Evolutionary conservation across 2,329 filamentous ascomycete species (phyloP), one percentile per base, ranked within the genome.

Genomic region (Arthrobotrys entomopaga): DNA sequence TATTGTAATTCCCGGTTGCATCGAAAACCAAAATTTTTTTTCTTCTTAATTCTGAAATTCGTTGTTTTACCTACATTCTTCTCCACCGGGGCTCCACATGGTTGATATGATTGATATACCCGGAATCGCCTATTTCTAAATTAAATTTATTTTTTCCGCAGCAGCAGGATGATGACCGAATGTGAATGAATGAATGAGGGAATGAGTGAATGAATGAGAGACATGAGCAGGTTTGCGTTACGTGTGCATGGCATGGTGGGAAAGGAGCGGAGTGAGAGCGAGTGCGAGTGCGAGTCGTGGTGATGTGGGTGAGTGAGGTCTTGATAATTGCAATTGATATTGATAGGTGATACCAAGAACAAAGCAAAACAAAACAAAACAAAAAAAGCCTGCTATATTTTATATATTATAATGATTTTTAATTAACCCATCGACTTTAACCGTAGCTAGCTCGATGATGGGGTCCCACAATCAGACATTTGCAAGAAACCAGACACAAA

Each of bases 101-200:
- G 29, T 40, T 72, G 60, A 65, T 60, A n/a, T n/a, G n/a, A n/a
- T n/a, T 56, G 57, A 73, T 73, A 73, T 73, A 73, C 69, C 69
- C 58, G 29, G 29, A 34, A 34, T 34, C 29, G 29, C 29, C 5
- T 34, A 34, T 34, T 34, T 34, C 29, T 34, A 34, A 34, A 7
- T 34, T 34, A 7, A 7, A 3, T 34, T 34, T 29, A 3, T 34
- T 34, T 2, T 34, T 34, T 34, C 6, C 10, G 29, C 29, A 34
- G 29, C 29, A 34, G 29, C n/a, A n/a, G n/a, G n/a, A n/a, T n/a
- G 10, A 34, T 34, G 29, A 34, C 29, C 29, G 29, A 10, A 6
- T 10, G 29, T 34, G 29, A 34, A 34, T 34, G 29, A 34, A 34
- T 34, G 5, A 34, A n/a, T n/a, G n/a, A n/a, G n/a, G n/a, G n/a